Conservation (phyloP, 2,329 filamentous ascomycete genomes). For the Aspergillus pseudonomiae region DNA sequence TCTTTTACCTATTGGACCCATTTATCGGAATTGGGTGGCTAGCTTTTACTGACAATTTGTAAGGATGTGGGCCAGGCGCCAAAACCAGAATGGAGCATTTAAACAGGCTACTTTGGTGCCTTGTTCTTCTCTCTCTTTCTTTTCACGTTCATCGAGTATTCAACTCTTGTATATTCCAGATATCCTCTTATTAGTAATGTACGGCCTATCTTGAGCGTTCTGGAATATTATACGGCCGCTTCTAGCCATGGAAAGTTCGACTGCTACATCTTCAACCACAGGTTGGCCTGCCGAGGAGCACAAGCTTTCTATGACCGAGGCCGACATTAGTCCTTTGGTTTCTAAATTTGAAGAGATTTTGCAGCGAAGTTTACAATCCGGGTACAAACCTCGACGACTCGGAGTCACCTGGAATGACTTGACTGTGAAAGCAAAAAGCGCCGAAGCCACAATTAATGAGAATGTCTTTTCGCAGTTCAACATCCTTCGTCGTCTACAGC, state of each 20-base stretch:
- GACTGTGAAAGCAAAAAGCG: constrained; percentile 1
- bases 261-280: not conserved
- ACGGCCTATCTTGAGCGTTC: not conserved
- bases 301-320: not conserved
- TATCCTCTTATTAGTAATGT: not conserved
- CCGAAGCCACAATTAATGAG: constrained; percentile 6
- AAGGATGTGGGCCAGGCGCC: not conserved
- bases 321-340: not conserved
- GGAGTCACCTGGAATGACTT: constrained; percentile 1
- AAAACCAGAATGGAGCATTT: not conserved
- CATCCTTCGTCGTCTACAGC: not conserved
- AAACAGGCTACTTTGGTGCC: not conserved
- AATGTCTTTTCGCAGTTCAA: constrained; percentile 10
- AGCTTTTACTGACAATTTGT: not conserved
- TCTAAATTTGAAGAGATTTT: not conserved
- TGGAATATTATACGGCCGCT: not conserved
- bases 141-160: not conserved
- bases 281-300: not conserved
- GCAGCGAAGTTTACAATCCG: not conserved
- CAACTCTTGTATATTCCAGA: not conserved
- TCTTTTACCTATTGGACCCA: not conserved
- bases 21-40: not conserved
- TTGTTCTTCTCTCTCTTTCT: not conserved
- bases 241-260: not conserved
- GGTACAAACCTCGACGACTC: not conserved